These are phyloP conservation scores for Protomyces inouyei DNA, from an alignment of 1,139 yeast genomes.

Conservation along the genomic window DNA sequence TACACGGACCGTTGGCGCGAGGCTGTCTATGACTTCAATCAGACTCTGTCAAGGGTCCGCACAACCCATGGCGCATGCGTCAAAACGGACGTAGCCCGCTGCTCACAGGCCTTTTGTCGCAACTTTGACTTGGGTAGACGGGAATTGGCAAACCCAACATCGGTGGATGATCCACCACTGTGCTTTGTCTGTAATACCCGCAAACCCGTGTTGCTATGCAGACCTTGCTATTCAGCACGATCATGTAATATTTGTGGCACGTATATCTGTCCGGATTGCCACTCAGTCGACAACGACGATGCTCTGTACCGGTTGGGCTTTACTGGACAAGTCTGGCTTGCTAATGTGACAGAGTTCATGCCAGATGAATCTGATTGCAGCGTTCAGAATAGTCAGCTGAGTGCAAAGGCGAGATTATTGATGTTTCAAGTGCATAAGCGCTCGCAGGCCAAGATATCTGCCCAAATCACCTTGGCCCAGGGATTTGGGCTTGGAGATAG, in stretches of 20 bases:
- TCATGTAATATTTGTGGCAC: constrained; percentile 10
- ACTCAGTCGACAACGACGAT: constrained; percentile 6
- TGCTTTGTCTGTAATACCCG: constrained; percentile 5
- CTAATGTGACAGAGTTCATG: neutral
- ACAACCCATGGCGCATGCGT: constrained; percentile 3
- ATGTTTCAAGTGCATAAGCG: constrained; percentile 3
- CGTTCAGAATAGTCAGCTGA: neutral
- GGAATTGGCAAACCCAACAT: constrained; percentile 14
- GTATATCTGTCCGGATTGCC: constrained; percentile 14
- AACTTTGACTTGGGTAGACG: constrained; percentile 2
- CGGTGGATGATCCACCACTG: neutral
- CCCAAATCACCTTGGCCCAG: neutral
- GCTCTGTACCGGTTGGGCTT: constrained; percentile 1
- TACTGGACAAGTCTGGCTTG: constrained; percentile 5
- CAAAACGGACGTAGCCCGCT: constrained; percentile 6
- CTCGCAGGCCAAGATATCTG: neutral
- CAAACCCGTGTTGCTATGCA: neutral
- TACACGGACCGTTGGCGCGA: constrained; percentile 17
- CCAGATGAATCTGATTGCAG: neutral
- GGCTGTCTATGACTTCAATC: constrained; percentile 9
- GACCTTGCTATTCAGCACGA: constrained; percentile 6
- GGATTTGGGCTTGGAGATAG: too few species aligned
- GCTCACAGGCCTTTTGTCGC: constrained; percentile 9
- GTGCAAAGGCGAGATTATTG: constrained; percentile 4
- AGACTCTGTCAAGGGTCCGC: constrained; percentile 7